Conservation (phyloP, 179 eudicot genomes). For the Beta macrorhiza region DNA sequence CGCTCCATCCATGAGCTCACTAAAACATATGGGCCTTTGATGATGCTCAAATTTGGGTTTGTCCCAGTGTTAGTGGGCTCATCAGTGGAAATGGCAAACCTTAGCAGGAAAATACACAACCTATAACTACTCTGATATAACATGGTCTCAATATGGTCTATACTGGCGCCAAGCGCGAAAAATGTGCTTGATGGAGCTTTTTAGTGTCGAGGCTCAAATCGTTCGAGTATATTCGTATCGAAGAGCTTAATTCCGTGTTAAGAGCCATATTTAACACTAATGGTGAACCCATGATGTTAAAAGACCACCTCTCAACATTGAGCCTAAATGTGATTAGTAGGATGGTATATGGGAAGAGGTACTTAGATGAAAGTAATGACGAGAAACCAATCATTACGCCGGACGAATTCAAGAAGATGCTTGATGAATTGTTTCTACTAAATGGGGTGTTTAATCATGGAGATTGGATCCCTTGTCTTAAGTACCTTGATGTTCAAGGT, state of each 20-base stretch:
- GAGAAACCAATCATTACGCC: conserved; percentile 33
- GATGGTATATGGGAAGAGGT: conserved; percentile 46
- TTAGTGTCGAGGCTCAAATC: conserved; percentile 47
- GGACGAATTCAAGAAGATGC: conserved; percentile 41
- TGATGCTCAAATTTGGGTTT: conserved; percentile 49
- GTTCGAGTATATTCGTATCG: conserved; percentile 47
- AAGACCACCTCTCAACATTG: conserved; percentile 35
- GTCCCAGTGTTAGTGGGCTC: conserved; percentile 52
- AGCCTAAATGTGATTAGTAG: conserved; percentile 47
- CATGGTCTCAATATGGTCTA: conserved; percentile 70
- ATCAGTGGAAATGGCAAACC: conserved; percentile 61
- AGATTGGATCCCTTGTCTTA: conserved; percentile 49
- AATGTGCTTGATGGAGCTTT: conserved; percentile 51
- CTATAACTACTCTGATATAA: conserved; percentile 48
- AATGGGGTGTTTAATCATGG: conserved; percentile 48
- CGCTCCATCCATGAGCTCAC: conserved; percentile 44
- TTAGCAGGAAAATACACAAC: conserved; percentile 55
- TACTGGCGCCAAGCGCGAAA: conserved; percentile 63
- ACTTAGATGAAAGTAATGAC: conserved; percentile 24
- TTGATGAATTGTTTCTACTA: conserved; percentile 65
- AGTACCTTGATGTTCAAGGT: conserved; percentile 47
- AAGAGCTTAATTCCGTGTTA: conserved; percentile 38
- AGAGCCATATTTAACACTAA: conserved; percentile 6
- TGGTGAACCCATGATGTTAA: conserved; percentile 22
- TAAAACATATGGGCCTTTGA: conserved; percentile 44